Evolutionary conservation across 148 eudicot genomes (phyloP), one percentile per base, ranked within the genome.

Genomic region (Chenopodium album): DNA sequence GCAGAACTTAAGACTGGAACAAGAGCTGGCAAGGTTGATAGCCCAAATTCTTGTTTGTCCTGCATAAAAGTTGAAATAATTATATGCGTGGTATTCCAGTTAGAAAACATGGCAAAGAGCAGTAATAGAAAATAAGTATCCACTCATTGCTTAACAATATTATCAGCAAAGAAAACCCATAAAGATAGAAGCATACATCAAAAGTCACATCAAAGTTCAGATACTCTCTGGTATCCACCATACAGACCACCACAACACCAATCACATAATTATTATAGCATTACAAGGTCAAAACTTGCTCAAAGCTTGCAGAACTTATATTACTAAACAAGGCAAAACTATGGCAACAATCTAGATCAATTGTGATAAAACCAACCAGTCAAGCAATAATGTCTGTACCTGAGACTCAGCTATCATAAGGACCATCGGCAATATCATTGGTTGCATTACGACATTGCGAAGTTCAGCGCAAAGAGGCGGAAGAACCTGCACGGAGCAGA

Each of bases 381-480:
- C 44, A 59, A 60, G 20, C 28, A 74, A 48, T 23, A 87, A 31
- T 29, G 11, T 76, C 1, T 48, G 77, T 91, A 96, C 99, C 98
- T 96, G 99, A 59, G 99, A 92, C 87, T 96, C 98, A 56, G 98
- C 99, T 80, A 96, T 94, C 19, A 92, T 92, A 67, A 96, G 86
- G 80, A 96, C 98, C 99, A 96, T 96, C 46, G 99, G 99, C 81
- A 96, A 89, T 85, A 96, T 96, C 92, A 96, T 92, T 71, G 98
- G 95, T 82, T 96, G 99, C 93, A 94, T 90, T 64, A 92, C 99
- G 90, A 94, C 74, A 92, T 96, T 96, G 22, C 99, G 90, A 59
- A 94, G 97, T 84, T 96, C 99, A 31, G 99, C 98, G 87, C 99
- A 96, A 64, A 96, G 95, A 56, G 99, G 98, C 44, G 99, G 98